Evolutionary conservation across 2,329 filamentous ascomycete genomes (phyloP).

Genomic region (Sphaerulina musiva): DNA sequence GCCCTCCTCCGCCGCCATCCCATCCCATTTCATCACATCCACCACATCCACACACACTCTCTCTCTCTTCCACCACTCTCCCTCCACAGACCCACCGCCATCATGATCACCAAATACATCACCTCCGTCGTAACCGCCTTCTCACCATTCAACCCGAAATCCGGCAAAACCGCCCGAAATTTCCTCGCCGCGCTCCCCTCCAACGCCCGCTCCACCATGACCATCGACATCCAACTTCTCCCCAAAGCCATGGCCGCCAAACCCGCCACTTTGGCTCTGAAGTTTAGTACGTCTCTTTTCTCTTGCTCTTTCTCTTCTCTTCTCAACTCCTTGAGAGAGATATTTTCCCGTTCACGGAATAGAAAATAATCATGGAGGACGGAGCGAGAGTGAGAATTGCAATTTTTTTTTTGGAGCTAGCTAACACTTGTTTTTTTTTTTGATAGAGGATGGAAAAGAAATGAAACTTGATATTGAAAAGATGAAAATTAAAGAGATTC

Average conservation of each 20-base stretch:
- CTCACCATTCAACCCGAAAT: slow-evolving; percentile 78
- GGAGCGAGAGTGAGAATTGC: too few species aligned
- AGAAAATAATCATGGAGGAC: too few species aligned
- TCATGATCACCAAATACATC: slow-evolving; percentile 79
- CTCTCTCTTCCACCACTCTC: neutral
- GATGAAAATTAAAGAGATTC: slow-evolving; percentile 75
- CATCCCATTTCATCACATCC: neutral
- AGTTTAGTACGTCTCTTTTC: slow-evolving; percentile 63
- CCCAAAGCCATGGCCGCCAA: slow-evolving; percentile 59
- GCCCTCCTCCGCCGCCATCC: neutral
- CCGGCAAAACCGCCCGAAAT: slow-evolving; percentile 70
- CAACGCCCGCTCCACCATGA: slow-evolving; percentile 66
- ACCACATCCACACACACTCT: too few species aligned
- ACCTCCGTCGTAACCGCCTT: slow-evolving; percentile 80
- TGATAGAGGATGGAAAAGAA: slow-evolving; percentile 82
- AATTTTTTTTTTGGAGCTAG: too few species aligned
- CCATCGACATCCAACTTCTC: slow-evolving; percentile 70
- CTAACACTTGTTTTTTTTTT: neutral
- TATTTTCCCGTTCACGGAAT: too few species aligned
- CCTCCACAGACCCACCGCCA: neutral
- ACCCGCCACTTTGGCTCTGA: slow-evolving; percentile 63
- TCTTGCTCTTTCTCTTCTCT: too few species aligned
- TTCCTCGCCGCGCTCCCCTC: slow-evolving; percentile 82
- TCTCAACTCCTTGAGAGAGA: too few species aligned
- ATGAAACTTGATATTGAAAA: slow-evolving; percentile 74